Evolutionary conservation across 768 basidiomycete genomes (phyloP).

Genomic region (Mrakia frigida): DNA sequence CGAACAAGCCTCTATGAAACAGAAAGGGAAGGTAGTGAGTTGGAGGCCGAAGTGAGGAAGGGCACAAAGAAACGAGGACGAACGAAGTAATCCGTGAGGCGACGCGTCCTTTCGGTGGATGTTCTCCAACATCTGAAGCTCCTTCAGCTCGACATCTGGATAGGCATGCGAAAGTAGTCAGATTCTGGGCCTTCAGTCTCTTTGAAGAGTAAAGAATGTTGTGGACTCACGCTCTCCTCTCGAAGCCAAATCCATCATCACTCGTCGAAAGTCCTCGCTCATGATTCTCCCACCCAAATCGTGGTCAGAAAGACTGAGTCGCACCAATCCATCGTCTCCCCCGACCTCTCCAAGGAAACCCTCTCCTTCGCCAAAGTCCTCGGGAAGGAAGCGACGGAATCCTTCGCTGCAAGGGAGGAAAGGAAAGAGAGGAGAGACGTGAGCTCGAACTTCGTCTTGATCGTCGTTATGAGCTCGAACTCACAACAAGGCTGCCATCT

Average conservation of each 20-base stretch:
- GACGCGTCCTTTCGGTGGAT: background rate
- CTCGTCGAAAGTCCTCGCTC: constrained; percentile 4
- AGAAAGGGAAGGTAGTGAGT: too few relatives aligned
- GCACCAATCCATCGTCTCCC: background rate
- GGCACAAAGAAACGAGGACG: background rate
- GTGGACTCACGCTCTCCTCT: background rate
- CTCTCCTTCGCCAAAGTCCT: constrained; percentile 11
- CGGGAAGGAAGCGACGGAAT: background rate
- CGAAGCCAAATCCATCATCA: constrained; percentile 7
- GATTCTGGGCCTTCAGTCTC: too few relatives aligned
- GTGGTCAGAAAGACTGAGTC: constrained; percentile 5
- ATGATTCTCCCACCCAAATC: constrained; percentile 23
- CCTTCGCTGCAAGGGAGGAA: constrained; percentile 1
- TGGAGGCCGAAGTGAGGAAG: background rate
- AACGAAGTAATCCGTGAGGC: background rate
- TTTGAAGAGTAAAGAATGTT: too few relatives aligned
- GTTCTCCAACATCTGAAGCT: constrained; percentile 4
- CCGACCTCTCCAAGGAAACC: constrained; percentile 1
- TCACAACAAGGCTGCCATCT: background rate
- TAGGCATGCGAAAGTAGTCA: background rate
- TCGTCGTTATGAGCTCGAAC: background rate
- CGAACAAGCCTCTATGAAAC: too few relatives aligned
- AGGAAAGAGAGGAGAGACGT: too few relatives aligned
- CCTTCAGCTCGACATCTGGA: background rate
- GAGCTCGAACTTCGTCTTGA: too few relatives aligned